These are phyloP conservation scores for Asterionellopsis glacialis DNA, from an alignment of 108 stramenopile genomes.

Conservation along the genomic window DNA sequence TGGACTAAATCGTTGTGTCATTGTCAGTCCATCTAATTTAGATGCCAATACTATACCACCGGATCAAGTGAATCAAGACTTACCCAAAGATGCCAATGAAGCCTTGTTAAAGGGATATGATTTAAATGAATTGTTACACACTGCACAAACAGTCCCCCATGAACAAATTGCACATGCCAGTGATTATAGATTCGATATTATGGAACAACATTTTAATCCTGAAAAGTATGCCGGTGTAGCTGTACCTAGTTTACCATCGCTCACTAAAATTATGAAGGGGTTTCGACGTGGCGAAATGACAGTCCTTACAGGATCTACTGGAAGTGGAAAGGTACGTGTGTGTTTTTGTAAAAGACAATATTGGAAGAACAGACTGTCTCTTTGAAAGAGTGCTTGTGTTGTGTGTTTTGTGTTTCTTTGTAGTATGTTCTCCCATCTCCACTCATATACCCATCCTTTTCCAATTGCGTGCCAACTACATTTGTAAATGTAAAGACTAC, in stretches of 20 bases:
- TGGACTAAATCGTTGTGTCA: constrained; percentile 69
- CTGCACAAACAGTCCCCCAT: constrained; percentile 60
- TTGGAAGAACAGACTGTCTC: too few relatives aligned
- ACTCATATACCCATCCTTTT: constrained; percentile 4
- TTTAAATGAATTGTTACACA: constrained; percentile 50
- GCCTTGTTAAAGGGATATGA: constrained; percentile 75
- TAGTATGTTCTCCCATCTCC: background rate
- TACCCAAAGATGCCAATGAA: constrained; percentile 98
- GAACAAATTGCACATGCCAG: constrained; percentile 74
- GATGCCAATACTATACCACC: too few relatives aligned
- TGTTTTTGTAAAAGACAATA: too few relatives aligned
- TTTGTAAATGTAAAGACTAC: constrained; percentile 75
- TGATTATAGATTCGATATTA: constrained; percentile 63
- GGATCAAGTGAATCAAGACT: constrained; percentile 9
- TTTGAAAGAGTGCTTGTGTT: too few relatives aligned
- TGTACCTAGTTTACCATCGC: constrained; percentile 73
- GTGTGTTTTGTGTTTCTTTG: constrained; percentile 3
- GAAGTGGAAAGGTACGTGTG: constrained; percentile 56
- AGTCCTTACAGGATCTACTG: constrained; percentile 93
- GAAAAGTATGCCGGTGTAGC: constrained; percentile 61
- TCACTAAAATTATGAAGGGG: constrained; percentile 87
- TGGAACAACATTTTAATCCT: constrained; percentile 83
- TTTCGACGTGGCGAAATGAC: constrained; percentile 95
- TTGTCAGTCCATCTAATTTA: constrained; percentile 43
- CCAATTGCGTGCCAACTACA: too few relatives aligned